Evolutionary conservation across 768 basidiomycete species (phyloP).

Genomic region (Gelatoporia subvermispora): DNA sequence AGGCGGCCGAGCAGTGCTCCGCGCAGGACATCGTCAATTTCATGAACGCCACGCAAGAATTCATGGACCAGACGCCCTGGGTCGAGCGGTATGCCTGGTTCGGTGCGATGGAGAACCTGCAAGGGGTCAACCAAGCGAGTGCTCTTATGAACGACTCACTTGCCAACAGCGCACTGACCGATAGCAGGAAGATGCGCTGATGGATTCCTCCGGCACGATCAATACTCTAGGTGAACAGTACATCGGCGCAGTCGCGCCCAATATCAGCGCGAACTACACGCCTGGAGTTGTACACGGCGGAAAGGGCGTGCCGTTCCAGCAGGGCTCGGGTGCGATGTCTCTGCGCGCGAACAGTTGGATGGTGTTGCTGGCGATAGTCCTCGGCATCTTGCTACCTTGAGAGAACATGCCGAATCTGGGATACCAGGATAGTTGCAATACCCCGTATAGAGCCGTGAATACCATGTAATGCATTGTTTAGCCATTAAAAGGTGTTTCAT

Average conservation of each 20-base stretch:
- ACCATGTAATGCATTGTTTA: too few relatives aligned
- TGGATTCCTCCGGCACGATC: constrained; percentile 39
- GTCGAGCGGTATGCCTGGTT: constrained; percentile 63
- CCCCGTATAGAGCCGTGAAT: too few relatives aligned
- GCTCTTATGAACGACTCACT: not conserved
- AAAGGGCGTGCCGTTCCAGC: constrained; percentile 2
- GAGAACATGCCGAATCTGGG: too few relatives aligned
- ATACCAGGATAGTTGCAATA: too few relatives aligned
- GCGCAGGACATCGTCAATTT: constrained; percentile 39
- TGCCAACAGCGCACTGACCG: not conserved
- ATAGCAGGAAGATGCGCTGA: constrained; percentile 37
- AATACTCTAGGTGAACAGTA: constrained; percentile 47
- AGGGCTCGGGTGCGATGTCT: not conserved
- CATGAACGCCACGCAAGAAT: constrained; percentile 46
- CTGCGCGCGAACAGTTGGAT: too few relatives aligned
- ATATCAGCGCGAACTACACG: constrained; percentile 13
- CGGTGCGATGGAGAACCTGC: constrained; percentile 48
- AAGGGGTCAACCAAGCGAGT: constrained; percentile 43
- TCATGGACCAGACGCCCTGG: constrained; percentile 47
- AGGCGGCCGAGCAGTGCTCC: constrained; percentile 39
- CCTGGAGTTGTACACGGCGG: constrained; percentile 21
- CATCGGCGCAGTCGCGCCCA: constrained; percentile 27
- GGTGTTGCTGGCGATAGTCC: too few relatives aligned
- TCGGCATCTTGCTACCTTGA: not conserved
- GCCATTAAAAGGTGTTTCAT: too few relatives aligned